These are phyloP conservation scores for Gossypium davidsonii DNA, from an alignment of 441 rosid species.

Conservation along the genomic window DNA sequence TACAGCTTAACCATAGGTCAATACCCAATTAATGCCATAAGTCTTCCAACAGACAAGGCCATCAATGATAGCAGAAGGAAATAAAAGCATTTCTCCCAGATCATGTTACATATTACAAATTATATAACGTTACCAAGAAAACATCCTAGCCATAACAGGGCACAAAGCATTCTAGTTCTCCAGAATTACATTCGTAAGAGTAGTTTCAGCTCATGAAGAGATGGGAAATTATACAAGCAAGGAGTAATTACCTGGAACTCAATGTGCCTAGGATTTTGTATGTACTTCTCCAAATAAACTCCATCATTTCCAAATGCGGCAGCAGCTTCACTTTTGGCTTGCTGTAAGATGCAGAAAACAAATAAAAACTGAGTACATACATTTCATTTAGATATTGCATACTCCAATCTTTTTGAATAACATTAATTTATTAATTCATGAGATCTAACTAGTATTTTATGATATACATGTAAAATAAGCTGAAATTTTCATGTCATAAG, in stretches of 20 bases:
- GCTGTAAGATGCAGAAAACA: slow-evolving; percentile 37
- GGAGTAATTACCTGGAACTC: slow-evolving; percentile 74
- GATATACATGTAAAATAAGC: neutral
- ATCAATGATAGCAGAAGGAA: neutral
- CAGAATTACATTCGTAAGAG: neutral
- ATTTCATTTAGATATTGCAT: slow-evolving; percentile 2
- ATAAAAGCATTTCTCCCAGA: neutral
- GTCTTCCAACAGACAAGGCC: neutral
- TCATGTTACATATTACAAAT: neutral
- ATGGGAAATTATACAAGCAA: neutral
- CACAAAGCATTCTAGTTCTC: neutral
- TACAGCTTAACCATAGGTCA: neutral
- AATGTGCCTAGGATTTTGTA: slow-evolving; percentile 90
- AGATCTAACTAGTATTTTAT: slow-evolving; percentile 1
- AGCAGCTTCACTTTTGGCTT: slow-evolving; percentile 99
- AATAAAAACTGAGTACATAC: slow-evolving; percentile 9
- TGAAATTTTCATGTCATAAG: neutral
- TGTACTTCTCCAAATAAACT: slow-evolving; percentile 81
- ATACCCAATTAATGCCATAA: neutral
- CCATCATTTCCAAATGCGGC: slow-evolving; percentile 99
- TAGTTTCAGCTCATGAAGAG: neutral
- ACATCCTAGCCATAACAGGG: neutral
- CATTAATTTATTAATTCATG: slow-evolving; percentile 3
- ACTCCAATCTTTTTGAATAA: neutral
- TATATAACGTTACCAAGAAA: neutral